These are phyloP conservation scores for Ascochyta koolunga DNA, from an alignment of 2,329 filamentous ascomycete species.

Conservation along the genomic window DNA sequence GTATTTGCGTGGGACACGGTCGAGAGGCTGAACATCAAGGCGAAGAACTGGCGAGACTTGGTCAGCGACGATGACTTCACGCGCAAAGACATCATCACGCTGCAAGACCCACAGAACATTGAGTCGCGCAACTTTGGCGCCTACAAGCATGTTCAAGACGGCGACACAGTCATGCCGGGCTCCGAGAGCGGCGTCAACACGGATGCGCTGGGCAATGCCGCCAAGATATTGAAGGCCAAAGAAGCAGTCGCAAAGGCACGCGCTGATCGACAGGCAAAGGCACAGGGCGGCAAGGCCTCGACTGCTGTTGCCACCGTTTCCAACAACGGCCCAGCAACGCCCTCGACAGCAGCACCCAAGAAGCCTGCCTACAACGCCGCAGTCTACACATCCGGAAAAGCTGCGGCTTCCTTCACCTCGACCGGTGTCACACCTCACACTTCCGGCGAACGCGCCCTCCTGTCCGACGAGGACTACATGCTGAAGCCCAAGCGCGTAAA, in stretches of 20 bases:
- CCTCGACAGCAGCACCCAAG: conserved; percentile 47
- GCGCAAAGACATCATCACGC: conserved; percentile 89
- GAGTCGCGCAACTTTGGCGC: conserved; percentile 80
- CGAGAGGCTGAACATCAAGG: conserved; percentile 92
- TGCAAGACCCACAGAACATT: conserved; percentile 94
- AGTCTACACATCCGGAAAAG: conserved; percentile 84
- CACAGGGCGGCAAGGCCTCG: conserved; percentile 33
- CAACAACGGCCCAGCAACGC: conserved; percentile 28
- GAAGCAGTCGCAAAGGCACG: conserved; percentile 92
- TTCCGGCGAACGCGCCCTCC: conserved; percentile 79
- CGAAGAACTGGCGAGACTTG: conserved; percentile 93
- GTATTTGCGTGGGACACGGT: conserved; percentile 97
- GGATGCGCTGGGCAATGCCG: conserved; percentile 75
- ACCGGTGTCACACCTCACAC: conserved; percentile 94
- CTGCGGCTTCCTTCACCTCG: conserved; percentile 93
- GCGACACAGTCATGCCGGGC: conserved; percentile 75
- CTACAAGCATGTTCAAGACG: conserved; percentile 89
- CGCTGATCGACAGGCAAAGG: conserved; percentile 64
- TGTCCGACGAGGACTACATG: conserved; percentile 97
- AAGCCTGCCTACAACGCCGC: conserved; percentile 75
- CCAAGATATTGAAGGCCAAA: conserved; percentile 88
- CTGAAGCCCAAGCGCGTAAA: conserved; percentile 88
- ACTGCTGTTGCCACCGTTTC: conserved; percentile 27
- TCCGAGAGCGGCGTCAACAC: conserved; percentile 75
- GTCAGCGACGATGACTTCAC: conserved; percentile 86